phyloP scores from a whole-genome alignment of 352 stramenopile species.

The Pythium utonaiense region DNA sequence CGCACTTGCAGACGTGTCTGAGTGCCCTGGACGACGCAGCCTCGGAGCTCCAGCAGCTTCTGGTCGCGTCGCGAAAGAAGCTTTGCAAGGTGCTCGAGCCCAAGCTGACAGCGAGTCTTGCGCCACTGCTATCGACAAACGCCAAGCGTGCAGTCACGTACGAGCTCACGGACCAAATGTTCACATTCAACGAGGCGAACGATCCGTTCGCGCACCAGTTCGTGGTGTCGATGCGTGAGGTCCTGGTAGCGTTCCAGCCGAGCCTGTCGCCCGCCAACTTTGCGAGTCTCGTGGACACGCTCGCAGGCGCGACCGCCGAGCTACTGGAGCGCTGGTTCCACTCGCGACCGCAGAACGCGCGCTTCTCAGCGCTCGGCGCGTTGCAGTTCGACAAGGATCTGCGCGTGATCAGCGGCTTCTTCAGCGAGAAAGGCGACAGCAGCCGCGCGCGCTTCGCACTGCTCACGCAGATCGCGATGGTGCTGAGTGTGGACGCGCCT shows the following conservation, averaged over 20 bases:
- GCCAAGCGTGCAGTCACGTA: constrained; percentile 60
- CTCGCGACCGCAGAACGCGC: constrained; percentile 28
- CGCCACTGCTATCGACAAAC: constrained; percentile 39
- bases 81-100: constrained; percentile 72
- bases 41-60: constrained; percentile 61
- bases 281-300: constrained; percentile 40
- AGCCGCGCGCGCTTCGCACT: constrained; percentile 51
- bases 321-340: constrained; percentile 70
- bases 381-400: constrained; percentile 87
- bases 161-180: constrained; percentile 82
- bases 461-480: constrained; percentile 62
- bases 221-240: constrained; percentile 49
- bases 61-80: constrained; percentile 69
- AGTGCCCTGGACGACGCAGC: constrained; percentile 70
- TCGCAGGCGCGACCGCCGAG: constrained; percentile 38
- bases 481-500: constrained; percentile 71
- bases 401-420: constrained; percentile 64
- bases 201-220: constrained; percentile 82
- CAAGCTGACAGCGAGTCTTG: constrained; percentile 55
- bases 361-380: constrained; percentile 79
- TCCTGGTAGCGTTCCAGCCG: constrained; percentile 48
- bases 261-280: constrained; percentile 65
- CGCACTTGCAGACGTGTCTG: constrained; percentile 70
- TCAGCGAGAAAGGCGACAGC: constrained; percentile 48
- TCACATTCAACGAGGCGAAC: constrained; percentile 86